Evolutionary conservation across 129 eudicot species (phyloP), one percentile per base, ranked within the genome.

Genomic region (Dittrichia graveolens): DNA sequence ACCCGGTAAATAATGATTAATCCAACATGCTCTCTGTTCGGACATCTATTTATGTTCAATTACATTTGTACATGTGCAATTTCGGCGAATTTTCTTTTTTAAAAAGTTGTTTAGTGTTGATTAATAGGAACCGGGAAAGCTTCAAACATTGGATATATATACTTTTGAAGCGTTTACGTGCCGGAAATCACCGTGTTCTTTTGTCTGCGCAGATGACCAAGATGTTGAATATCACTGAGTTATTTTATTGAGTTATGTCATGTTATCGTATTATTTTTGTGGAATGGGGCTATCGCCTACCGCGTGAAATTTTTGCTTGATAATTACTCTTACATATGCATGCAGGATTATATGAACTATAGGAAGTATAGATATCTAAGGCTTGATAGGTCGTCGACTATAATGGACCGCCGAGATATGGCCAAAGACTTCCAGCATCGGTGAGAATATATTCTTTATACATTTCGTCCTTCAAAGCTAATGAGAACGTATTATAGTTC

Each of bases 171-270:
- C 97, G 97, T 62, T 72, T 91, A 62, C 85, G 97, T 9, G 91
- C 97, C 5, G 91, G 81, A 71, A 91, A 91, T 76, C 97, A 91
- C 59, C 91, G 97, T 9, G 91, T 91, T 50, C 91, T 91, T 49
- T 81, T 91, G 73, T 91, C 88, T 91, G 95, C 97, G 31, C 97
- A 91, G 59, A 91, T 91, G 97, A 91, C 97, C 38, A 91, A 85
- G 69, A 91, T 91, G 97, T 61, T 91, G 50, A 88, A 91, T 83
- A 91, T 91, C 78, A 86, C 88, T 52, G 97, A 91, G 96, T 95
- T 90, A 83, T 54, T 19, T 7, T 52, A 15, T 14, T 61, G n/a
- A 60, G n/a, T n/a, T n/a, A n/a, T n/a, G n/a, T n/a, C n/a, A n/a
- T n/a, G n/a, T n/a, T n/a, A n/a, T n/a, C n/a, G n/a, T n/a, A n/a